These are phyloP conservation scores for Fonsecaea nubica DNA, from an alignment of 2,329 filamentous ascomycete genomes.

Conservation along the genomic window DNA sequence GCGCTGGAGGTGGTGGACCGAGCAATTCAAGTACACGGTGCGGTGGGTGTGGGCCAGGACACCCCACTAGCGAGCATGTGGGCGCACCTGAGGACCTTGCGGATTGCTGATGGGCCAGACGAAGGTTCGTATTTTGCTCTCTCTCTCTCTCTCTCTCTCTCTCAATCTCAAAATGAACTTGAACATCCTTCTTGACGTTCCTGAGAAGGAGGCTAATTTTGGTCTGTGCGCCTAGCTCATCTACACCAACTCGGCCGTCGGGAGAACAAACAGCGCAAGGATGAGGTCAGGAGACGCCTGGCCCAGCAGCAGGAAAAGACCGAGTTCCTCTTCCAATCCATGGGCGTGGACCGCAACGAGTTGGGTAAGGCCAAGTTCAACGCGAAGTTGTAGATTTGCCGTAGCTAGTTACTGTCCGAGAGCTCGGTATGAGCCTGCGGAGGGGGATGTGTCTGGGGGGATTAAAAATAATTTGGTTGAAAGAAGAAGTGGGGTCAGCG, in stretches of 20 bases:
- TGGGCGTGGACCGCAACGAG: conserved; percentile 28
- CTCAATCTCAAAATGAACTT: too few relatives aligned
- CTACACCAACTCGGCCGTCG: conserved; percentile 64
- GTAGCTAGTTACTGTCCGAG: too few relatives aligned
- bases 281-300: conserved; percentile 28
- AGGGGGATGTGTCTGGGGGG: too few relatives aligned
- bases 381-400: conserved; percentile 8
- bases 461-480: too few relatives aligned
- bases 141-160: conserved; percentile 61
- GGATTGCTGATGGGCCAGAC: conserved; percentile 91
- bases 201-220: too few relatives aligned
- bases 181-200: too few relatives aligned
- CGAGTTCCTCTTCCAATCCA: conserved; percentile 25
- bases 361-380: conserved; percentile 31
- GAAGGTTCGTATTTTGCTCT: conserved; percentile 81
- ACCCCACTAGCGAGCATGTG: conserved; percentile 76
- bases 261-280: conserved; percentile 52
- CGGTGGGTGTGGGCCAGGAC: conserved; percentile 89
- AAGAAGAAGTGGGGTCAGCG: too few relatives aligned
- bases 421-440: too few relatives aligned
- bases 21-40: conserved; percentile 90
- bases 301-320: conserved; percentile 26
- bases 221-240: conserved; percentile 65
- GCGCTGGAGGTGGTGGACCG: conserved; percentile 91
- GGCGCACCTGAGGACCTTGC: conserved; percentile 84